A percentile compares a stretch with the other conserved stretches of the same genome.
phyloP scores from a whole-genome alignment of 371 early-diverging fungal genomes.

The Nematocida ironsii region DNA sequence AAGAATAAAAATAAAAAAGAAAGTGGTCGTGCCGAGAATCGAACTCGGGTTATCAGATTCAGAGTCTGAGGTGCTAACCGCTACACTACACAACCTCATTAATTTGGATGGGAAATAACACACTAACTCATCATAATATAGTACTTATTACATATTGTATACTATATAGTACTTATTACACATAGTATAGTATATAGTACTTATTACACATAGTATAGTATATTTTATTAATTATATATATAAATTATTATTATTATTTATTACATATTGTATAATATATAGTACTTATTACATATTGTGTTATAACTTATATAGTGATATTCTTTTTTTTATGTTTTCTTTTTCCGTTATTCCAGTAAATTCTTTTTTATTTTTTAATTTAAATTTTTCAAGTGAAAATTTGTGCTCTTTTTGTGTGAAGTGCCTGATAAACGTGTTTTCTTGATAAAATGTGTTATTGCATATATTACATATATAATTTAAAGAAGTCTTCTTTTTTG shows the following conservation, averaged over 20 bases:
- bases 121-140: too few species aligned
- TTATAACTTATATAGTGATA: not conserved
- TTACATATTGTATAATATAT: too few species aligned
- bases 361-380: not conserved
- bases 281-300: too few species aligned
- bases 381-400: constrained; percentile 2
- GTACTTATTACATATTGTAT: too few species aligned
- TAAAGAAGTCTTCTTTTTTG: not conserved
- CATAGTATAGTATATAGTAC: too few species aligned
- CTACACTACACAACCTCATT: constrained; percentile 62
- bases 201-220: too few species aligned
- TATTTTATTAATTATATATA: too few species aligned
- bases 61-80: constrained; percentile 65
- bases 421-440: constrained; percentile 5
- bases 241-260: too few species aligned
- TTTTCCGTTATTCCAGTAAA: constrained; percentile 17
- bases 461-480: constrained; percentile 7
- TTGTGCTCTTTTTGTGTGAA: constrained; percentile 16
- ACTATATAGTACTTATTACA: too few species aligned
- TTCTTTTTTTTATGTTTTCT: constrained; percentile 23
- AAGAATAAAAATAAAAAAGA: too few species aligned
- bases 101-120: not conserved
- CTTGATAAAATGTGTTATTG: not conserved
- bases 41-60: constrained; percentile 65
- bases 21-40: constrained; percentile 62